Base-by-base conservation (phyloP, 768 basidiomycete species). In the Lactifluus volemus region DNA sequence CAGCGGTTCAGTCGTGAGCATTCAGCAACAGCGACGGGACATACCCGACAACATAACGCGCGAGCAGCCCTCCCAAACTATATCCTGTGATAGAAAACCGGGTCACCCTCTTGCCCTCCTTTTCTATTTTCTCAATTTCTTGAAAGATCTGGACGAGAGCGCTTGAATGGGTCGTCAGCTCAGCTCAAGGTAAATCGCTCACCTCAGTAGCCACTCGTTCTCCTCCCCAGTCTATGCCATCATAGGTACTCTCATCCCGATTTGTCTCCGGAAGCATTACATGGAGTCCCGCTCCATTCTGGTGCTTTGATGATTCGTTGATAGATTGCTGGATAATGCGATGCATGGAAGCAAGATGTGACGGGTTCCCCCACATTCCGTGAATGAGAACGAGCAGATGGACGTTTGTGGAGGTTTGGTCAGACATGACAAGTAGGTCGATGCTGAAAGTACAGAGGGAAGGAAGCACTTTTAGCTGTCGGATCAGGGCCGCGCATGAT, bases 151-250 rank as follows among this genome's bases (percentile, higher is more conserved):
- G 58, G 5, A 42, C 19, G 32, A 41, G 7, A 17, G 17, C 12
- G 21, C 51, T 34, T 51, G 38, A 19, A 8, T 11, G 11, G 15
- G 29, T 15, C 17, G 34, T 48, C 12, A n/a, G 38, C n/a, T 17
- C 49, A n/a, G 38, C n/a, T 19, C 49, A 49, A 3, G 15, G 34
- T 29, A 21, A 42, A 10, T 17, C 2, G 67, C 76, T 39, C 53
- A 89, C 90, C 82, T 94, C 92, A 62, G 84, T 75, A 4, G 89
- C 83, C 39, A 92, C 83, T 36, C 92, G 78, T 72, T 92, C 88
- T 41, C 84, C 87, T 60, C 89, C 85, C 82, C 88, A 88, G 68
- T 92, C 90, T 25, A 92, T 81, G 1, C 90, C 89, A 65, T 92
- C 90, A 66, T 91, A 92, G 1, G 88, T 90, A 10, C 78, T 79